phyloP scores from a whole-genome alignment of 345 rosid species.

The Brassica rapa region DNA sequence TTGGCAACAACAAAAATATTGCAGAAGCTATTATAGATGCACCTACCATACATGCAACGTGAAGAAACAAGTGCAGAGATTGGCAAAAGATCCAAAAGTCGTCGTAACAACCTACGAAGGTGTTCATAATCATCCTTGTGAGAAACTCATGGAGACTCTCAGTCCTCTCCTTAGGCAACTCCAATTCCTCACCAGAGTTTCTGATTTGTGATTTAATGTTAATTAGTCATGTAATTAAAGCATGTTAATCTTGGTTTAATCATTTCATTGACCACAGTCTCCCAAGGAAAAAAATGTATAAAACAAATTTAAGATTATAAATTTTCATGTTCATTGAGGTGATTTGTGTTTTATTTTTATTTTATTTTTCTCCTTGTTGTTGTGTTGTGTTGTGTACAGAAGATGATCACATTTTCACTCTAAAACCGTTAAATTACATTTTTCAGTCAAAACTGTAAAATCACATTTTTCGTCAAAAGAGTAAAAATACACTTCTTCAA shows the following conservation, averaged over 20 bases:
- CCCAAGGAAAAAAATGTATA: not conserved
- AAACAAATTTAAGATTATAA: not conserved
- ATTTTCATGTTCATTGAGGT: not conserved
- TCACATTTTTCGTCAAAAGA: too few species aligned
- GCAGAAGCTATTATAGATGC: conserved; percentile 89
- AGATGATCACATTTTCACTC: too few species aligned
- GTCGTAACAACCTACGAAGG: conserved; percentile 11
- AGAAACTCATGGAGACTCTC: conserved; percentile 89
- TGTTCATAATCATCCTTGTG: conserved; percentile 70
- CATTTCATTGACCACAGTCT: not conserved
- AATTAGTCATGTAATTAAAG: conserved; percentile 3
- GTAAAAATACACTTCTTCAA: too few species aligned
- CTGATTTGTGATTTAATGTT: conserved; percentile 31
- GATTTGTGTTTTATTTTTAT: too few species aligned
- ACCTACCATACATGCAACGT: conserved; percentile 94
- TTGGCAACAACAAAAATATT: not conserved
- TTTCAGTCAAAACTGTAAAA: too few species aligned
- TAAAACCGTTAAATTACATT: too few species aligned
- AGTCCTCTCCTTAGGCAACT: conserved; percentile 88
- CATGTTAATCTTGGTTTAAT: not conserved
- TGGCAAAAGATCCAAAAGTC: conserved; percentile 38
- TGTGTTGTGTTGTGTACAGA: too few species aligned
- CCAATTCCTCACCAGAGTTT: conserved; percentile 68
- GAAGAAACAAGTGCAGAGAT: conserved; percentile 92
- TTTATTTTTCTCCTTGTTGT: too few species aligned